Evolutionary conservation across 129 eudicot species (phyloP), one percentile per base, ranked within the genome.

Genomic region (Erigeron canadensis): DNA sequence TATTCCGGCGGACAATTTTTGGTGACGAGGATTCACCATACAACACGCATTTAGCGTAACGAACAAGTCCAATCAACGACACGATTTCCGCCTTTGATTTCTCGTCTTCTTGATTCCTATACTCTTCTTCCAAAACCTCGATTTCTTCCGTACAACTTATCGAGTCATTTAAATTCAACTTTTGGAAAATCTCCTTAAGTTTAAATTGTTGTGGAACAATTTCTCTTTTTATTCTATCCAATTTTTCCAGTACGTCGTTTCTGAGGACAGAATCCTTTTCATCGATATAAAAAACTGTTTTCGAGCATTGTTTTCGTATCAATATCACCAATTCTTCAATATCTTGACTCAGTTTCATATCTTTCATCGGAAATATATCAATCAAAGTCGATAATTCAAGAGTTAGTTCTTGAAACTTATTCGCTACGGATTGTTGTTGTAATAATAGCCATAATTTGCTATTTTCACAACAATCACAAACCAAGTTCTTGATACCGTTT

Each of bases 31-130:
- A 87, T 2, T 90, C 96, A 0, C 98, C 96, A 81, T 82, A 86
- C 73, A 94, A 70, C 42, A 94, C 98, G 9, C 96, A 94, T 77
- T 89, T 94, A 0, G 90, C 82, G 65, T 94, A 94, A 0, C 96
- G 86, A 6, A 90, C 96, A 22, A 94, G 86, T 34, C 98, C 98
- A 60, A 94, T 94, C 75, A 94, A 67, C 47, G 93, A 84, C 54
- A 89, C 65, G 3, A 81, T 75, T 17, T 82, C 83, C 4, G 90
- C 82, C 46, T 86, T 89, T 0, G 83, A 80, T 38, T 82, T 77
- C 34, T 87, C 92, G 10, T 94, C 96, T 3, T 28, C 62, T 72
- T 87, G 96, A 55, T 80, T 87, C 77, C 76, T 76, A 0, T 82
- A 82, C 65, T 94, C 93, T 13, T 94, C 98, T 67, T 94, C 96